These are phyloP conservation scores for Botrytis aclada DNA, from an alignment of 2,329 filamentous ascomycete species.

Conservation along the genomic window DNA sequence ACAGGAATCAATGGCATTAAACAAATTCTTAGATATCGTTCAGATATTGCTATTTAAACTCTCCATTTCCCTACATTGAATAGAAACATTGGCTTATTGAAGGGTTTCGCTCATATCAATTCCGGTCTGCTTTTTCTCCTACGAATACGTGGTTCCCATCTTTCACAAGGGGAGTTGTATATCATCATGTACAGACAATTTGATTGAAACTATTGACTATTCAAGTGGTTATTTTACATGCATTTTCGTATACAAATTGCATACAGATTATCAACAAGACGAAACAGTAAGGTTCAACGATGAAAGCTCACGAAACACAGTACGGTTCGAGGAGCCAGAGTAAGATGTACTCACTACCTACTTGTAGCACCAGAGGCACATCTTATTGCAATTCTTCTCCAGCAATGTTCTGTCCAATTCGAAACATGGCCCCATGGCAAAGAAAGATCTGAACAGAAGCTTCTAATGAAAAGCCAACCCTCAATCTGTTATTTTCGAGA, in stretches of 20 bases:
- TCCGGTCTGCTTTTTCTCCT: too few relatives aligned
- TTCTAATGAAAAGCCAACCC: background rate
- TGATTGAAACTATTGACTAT: background rate
- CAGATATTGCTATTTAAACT: too few relatives aligned
- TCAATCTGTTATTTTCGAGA: background rate
- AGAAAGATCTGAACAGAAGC: background rate
- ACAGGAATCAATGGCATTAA: too few relatives aligned
- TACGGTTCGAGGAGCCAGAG: background rate
- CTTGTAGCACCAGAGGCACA: background rate
- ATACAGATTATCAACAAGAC: background rate
- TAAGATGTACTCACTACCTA: background rate
- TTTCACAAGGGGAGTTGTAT: background rate
- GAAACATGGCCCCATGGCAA: background rate
- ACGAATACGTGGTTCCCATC: too few relatives aligned
- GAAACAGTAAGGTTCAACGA: background rate
- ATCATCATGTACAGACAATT: background rate
- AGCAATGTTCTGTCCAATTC: rapidly evolving
- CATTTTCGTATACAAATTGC: too few relatives aligned
- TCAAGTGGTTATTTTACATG: background rate
- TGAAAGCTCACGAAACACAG: background rate
- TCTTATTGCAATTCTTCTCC: background rate
- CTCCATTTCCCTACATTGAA: too few relatives aligned
- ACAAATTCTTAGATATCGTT: too few relatives aligned
- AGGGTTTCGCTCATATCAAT: too few relatives aligned
- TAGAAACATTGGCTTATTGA: too few relatives aligned